Conservation (phyloP, 345 rosid species). For the Murraya koenigii region DNA sequence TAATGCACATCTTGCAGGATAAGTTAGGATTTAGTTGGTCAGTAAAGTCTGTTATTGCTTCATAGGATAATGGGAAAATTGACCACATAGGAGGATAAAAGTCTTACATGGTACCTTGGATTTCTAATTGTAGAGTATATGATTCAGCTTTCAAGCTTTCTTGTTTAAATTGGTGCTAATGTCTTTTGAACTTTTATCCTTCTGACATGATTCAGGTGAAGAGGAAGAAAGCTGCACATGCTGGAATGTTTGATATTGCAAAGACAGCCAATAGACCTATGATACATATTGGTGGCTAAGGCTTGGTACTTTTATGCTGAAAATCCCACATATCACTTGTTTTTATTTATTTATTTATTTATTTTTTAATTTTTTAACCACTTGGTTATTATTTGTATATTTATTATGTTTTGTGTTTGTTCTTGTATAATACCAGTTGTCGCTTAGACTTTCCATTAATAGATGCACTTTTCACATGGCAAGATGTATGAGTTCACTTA, state of each 20-base stretch:
- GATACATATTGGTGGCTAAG: slow-evolving; percentile 83
- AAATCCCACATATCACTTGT: not conserved
- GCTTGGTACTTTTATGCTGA: slow-evolving; percentile 14
- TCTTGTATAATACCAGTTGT: not conserved
- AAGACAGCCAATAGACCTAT: slow-evolving; percentile 79
- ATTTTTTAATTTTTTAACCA: not conserved
- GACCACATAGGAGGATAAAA: not conserved
- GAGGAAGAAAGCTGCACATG: slow-evolving; percentile 75
- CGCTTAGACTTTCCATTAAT: not conserved
- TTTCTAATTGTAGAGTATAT: not conserved
- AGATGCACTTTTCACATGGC: not conserved
- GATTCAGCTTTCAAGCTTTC: not conserved
- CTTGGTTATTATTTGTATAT: not conserved
- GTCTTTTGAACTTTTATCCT: not conserved
- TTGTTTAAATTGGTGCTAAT: not conserved
- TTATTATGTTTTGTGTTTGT: not conserved
- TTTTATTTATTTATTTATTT: too few species aligned
- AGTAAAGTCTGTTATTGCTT: not conserved
- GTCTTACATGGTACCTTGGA: not conserved
- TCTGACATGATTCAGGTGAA: slow-evolving; percentile 51
- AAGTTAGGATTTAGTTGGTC: not conserved
- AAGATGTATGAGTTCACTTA: not conserved
- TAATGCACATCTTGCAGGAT: not conserved
- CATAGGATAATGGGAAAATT: not conserved
- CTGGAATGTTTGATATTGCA: slow-evolving; percentile 87